Evolutionary conservation across 2,329 filamentous ascomycete genomes (phyloP).

Genomic region (Exophiala phaeomuriformis): DNA sequence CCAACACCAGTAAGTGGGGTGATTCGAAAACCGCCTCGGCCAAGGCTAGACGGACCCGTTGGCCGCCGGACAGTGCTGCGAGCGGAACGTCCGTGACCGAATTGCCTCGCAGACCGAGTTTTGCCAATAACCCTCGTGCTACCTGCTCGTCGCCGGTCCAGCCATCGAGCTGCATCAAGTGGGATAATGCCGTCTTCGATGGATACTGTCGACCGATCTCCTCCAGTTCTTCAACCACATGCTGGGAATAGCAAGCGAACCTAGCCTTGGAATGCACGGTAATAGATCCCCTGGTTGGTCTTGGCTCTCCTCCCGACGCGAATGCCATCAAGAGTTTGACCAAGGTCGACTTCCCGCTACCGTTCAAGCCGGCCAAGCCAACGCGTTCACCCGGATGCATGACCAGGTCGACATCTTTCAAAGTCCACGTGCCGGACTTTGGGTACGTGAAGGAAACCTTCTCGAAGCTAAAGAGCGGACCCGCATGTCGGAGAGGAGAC

Average conservation of each 20-base stretch:
- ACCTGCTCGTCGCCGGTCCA: slow-evolving; percentile 56
- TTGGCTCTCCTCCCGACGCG: slow-evolving; percentile 30
- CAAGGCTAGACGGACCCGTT: slow-evolving; percentile 61
- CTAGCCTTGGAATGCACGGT: slow-evolving; percentile 61
- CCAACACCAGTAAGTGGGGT: slow-evolving; percentile 67
- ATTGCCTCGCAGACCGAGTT: slow-evolving; percentile 63
- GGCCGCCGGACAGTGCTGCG: slow-evolving; percentile 67
- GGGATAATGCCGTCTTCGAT: slow-evolving; percentile 56
- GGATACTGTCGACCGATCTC: slow-evolving; percentile 46
- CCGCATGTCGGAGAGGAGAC: slow-evolving; percentile 64
- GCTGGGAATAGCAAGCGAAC: slow-evolving; percentile 72
- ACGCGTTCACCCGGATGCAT: slow-evolving; percentile 67
- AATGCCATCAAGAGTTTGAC: slow-evolving; percentile 62
- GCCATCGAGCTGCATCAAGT: slow-evolving; percentile 45
- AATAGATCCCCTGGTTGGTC: slow-evolving; percentile 55
- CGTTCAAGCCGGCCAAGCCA: slow-evolving; percentile 71
- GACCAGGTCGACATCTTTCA: slow-evolving; percentile 60
- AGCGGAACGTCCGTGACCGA: slow-evolving; percentile 67
- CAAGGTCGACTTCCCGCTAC: slow-evolving; percentile 73
- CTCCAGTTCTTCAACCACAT: slow-evolving; percentile 65
- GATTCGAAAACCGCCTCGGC: slow-evolving; percentile 60
- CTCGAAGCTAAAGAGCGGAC: slow-evolving; percentile 65
- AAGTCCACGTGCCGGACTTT: slow-evolving; percentile 38
- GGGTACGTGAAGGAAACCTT: slow-evolving; percentile 60
- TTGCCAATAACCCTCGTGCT: slow-evolving; percentile 57